Evolutionary conservation across 1,139 yeast species (phyloP), one percentile per base, ranked within the genome.

Genomic region (Pneumocystis canis): DNA sequence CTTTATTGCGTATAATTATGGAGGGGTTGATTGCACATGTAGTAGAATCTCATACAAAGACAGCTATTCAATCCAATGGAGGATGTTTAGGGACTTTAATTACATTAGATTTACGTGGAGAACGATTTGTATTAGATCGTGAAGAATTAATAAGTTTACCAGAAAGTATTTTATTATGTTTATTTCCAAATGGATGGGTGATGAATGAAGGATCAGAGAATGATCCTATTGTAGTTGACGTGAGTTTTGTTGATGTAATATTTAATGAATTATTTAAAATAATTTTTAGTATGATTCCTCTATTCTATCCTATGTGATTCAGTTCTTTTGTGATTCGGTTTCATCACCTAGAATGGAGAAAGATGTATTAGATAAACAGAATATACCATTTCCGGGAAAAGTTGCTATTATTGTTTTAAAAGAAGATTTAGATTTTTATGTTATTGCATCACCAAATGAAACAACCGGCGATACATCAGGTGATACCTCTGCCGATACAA

Each of bases 351-450:
- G 6, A 61, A 64, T 32, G 68, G 67, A 18, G 7, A 61, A 33
- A 33, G 54, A 16, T 40, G 60, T 9, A 53, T 61, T 31, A 57
- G 66, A 6, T 59, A 65, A 5, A 54, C 65, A 14, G n/a, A 58
- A 16, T 58, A 47, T 6, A 82, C 81, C 88, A 2, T 77, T 90
- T 66, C 84, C 82, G 68, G 84, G 83, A 64, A 86, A 89, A 69
- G 97, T 98, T 0, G 89, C 96, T 0, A 85, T 94, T 59, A 89
- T 94, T 65, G 97, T 92, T 3, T 78, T 94, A 64, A 79, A 97
- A 66, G 99, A 94, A 73, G 98, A 94, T 73, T 78, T 94, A 68
- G 98, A 94, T 72, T 94, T 82, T 74, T 94, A 90, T 73, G 88
- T 95, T 65, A 84, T 92, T 33, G 95, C 97, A 0, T 89, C 28